phyloP scores from a whole-genome alignment of 2,329 filamentous ascomycete species.

The Fusarium vanettenii region DNA sequence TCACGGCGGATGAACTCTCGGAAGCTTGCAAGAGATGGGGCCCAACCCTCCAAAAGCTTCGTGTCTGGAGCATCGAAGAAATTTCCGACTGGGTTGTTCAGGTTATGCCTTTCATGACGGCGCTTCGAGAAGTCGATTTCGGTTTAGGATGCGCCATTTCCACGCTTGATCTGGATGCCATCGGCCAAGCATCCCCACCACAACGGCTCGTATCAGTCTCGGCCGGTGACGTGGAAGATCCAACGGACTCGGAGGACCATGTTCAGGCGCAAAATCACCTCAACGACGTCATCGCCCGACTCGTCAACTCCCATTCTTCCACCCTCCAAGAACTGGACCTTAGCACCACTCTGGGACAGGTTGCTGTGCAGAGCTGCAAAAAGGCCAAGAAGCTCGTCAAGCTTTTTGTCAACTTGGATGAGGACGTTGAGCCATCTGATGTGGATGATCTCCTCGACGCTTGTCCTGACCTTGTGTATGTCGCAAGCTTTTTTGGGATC shows the following conservation, averaged over 20 bases:
- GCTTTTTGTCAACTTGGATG: neutral
- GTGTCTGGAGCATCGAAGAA: neutral
- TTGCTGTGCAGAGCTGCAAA: neutral
- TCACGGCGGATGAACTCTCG: neutral
- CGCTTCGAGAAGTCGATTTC: neutral
- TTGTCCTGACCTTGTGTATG: conserved; percentile 8
- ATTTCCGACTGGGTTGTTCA: neutral
- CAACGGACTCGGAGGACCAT: neutral
- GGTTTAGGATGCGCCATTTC: neutral
- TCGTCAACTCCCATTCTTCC: neutral
- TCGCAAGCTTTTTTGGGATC: neutral
- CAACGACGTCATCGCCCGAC: neutral
- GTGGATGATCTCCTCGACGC: neutral
- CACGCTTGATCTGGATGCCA: neutral
- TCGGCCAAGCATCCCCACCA: neutral
- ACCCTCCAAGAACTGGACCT: conserved; percentile 3
- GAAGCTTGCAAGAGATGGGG: conserved; percentile 17
- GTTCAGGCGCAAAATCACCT: neutral
- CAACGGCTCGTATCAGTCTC: neutral
- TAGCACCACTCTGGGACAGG: neutral
- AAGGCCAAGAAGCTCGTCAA: conserved; percentile 1
- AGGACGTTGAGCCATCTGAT: neutral
- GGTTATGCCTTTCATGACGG: conserved; percentile 2
- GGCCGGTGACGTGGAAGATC: neutral
- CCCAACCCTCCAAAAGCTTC: conserved; percentile 1